Evolutionary conservation across 495 filamentous ascomycete genomes (phyloP), one percentile per base, ranked within the genome.

Genomic region (Aspergillus hancockii): DNA sequence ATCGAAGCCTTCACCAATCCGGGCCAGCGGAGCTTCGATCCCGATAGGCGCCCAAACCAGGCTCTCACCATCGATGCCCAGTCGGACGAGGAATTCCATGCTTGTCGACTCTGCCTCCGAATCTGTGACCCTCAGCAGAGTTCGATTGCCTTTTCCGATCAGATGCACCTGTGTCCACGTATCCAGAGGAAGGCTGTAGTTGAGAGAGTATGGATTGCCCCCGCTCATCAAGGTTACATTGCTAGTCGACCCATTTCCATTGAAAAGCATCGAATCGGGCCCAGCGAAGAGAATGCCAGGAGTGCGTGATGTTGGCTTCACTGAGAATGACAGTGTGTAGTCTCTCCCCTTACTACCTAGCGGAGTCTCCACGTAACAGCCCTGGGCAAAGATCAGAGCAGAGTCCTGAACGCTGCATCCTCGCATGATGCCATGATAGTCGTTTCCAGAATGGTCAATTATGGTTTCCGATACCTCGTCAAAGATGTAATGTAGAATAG

Each of bases 291-390:
- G 52, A 2, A 63, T 65, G 3, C 72, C 72, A 25, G 75, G 68
- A 0, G 49, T 45, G 2, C n/a, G 54, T 8, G 63, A 58, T 4
- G 73, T 70, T 4, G 77, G 54, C 12, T 64, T 67, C 1, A 81
- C 61, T 28, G 64, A 67, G 40, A 80, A 72, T 0, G 78, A 74
- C 8, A 83, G 69, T 3, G 75, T 78, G 61, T 82, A 83, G 58
- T 80, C 71, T 41, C 78, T 66, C 4, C 81, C 79, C 57, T 82
- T 82, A 30, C 75, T 78, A 14, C 65, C 58, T 2, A 83, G 64
- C 0, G 76, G 79, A 16, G 78, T 79, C 13, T 59, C 61, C 1
- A 83, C 40, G 16, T 67, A 68, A 59, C 78, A 80, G 0, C 63
- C 55, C 3, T 64, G 34, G 14, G 54, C 64, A 21, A 77, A 58